Conservation (phyloP, 1,284 basidiomycete genomes). For the Cutaneotrichosporon dermatis region DNA sequence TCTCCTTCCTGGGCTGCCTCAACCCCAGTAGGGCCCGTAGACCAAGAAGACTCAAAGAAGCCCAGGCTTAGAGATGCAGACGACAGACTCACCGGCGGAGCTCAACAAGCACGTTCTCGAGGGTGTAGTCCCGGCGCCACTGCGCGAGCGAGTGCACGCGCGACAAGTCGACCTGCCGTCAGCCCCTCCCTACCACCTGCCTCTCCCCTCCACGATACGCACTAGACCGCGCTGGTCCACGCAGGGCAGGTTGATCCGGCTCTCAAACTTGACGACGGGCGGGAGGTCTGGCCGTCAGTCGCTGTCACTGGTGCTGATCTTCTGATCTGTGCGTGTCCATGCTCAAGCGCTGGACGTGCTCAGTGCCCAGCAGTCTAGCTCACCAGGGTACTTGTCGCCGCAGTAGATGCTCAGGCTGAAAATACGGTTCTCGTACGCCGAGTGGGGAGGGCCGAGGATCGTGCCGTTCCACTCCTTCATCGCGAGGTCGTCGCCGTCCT, state of each 20-base stretch:
- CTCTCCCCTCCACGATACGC: slow-evolving; percentile 13
- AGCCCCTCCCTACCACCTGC: no score
- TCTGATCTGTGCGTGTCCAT: no score
- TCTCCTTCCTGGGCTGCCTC: no score
- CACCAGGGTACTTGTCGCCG: slow-evolving; percentile 75
- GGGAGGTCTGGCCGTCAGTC: slow-evolving; percentile 31
- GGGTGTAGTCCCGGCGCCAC: slow-evolving; percentile 70
- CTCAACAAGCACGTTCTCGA: slow-evolving; percentile 85
- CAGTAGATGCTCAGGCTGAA: slow-evolving; percentile 92
- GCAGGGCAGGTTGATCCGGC: slow-evolving; percentile 92
- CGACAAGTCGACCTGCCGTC: slow-evolving; percentile 59
- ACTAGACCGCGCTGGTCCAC: slow-evolving; percentile 68
- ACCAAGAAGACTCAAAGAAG: no score
- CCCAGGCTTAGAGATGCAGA: no score
- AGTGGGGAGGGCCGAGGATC: slow-evolving; percentile 96
- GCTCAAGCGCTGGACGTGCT: no score
- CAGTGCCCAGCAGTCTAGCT: slow-evolving; percentile 28
- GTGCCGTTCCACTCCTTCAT: slow-evolving; percentile 99
- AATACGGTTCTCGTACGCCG: slow-evolving; percentile 96
- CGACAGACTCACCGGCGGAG: slow-evolving; percentile 63
- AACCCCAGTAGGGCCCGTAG: no score
- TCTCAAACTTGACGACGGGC: slow-evolving; percentile 62
- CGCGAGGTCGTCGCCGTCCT: slow-evolving; percentile 83
- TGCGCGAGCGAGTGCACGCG: slow-evolving; percentile 66
- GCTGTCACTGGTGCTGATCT: no score